phyloP scores from a whole-genome alignment of 2,329 filamentous ascomycete genomes.

The Pestalotiopsis fici region DNA sequence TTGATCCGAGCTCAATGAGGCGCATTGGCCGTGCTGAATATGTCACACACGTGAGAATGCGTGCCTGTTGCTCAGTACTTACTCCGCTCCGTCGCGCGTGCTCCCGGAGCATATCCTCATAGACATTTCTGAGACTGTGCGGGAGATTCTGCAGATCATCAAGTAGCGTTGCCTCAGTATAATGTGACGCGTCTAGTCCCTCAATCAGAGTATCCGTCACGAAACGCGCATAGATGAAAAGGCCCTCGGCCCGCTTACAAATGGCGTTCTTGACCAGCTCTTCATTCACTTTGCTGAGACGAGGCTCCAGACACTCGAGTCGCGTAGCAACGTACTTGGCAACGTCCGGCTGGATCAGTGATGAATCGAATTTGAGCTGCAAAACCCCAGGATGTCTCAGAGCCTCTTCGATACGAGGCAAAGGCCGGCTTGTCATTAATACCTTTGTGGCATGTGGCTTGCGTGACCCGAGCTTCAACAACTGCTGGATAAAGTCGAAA shows the following conservation, averaged over 20 bases:
- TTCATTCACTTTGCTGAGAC: slow-evolving; percentile 13
- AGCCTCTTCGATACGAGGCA: slow-evolving; percentile 26
- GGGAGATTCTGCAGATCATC: background rate
- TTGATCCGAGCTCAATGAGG: slow-evolving; percentile 34
- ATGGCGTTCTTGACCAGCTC: slow-evolving; percentile 29
- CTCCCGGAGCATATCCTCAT: slow-evolving; percentile 32
- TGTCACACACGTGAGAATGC: slow-evolving; percentile 40
- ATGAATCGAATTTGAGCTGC: slow-evolving; percentile 37
- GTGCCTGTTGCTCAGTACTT: slow-evolving; percentile 22
- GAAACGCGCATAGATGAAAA: slow-evolving; percentile 46
- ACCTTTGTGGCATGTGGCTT: slow-evolving; percentile 37
- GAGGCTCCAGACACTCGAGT: background rate
- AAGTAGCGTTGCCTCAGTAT: background rate
- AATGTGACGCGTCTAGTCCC: slow-evolving; percentile 27
- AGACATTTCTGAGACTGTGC: slow-evolving; percentile 8
- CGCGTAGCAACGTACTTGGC: slow-evolving; percentile 30
- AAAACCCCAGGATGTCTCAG: slow-evolving; percentile 27
- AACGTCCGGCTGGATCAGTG: slow-evolving; percentile 40
- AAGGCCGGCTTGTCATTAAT: slow-evolving; percentile 43
- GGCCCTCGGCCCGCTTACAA: slow-evolving; percentile 36
- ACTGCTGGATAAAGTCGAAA: slow-evolving; percentile 31
- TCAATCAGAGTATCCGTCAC: slow-evolving; percentile 41
- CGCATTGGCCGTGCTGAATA: slow-evolving; percentile 41
- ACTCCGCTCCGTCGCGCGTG: slow-evolving; percentile 34
- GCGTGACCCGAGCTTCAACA: slow-evolving; percentile 32